Conservation (phyloP, 768 basidiomycete species). For the Xerocomellus chrysenteron region DNA sequence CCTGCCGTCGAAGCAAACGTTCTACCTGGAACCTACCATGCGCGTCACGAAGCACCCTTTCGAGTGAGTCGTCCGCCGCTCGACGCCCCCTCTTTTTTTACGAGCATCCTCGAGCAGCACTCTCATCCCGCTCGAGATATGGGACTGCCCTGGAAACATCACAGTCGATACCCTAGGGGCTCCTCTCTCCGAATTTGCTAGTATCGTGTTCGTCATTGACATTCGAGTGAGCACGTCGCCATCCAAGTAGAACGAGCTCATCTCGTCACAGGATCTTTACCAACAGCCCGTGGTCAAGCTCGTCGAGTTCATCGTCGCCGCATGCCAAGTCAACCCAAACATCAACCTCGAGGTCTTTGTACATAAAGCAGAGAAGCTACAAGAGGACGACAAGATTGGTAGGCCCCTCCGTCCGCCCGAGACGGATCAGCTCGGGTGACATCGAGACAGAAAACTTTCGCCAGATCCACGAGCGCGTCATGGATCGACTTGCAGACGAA, state of each 20-base stretch:
- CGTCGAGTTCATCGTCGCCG: constrained; percentile 76
- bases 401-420: constrained; percentile 19
- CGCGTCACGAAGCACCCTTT: constrained; percentile 70
- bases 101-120: constrained; percentile 50
- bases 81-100: background rate
- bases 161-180: constrained; percentile 76
- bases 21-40: constrained; percentile 87
- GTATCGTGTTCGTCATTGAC: constrained; percentile 92
- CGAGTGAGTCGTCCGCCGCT: constrained; percentile 58
- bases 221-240: constrained; percentile 63
- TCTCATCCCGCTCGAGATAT: constrained; percentile 89
- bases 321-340: constrained; percentile 70
- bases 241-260: constrained; percentile 2
- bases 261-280: constrained; percentile 63
- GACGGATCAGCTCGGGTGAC: background rate
- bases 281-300: constrained; percentile 81
- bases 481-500: constrained; percentile 77
- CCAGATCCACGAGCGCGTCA: constrained; percentile 84
- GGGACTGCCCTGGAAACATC: constrained; percentile 90
- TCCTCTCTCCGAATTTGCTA: constrained; percentile 75
- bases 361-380: constrained; percentile 90
- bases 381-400: constrained; percentile 92
- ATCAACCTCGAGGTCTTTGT: constrained; percentile 90
- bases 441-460: constrained; percentile 76
- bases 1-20: constrained; percentile 77